phyloP scores from a whole-genome alignment of 257 asterid species.

The Parsonsia alboflavescens region DNA sequence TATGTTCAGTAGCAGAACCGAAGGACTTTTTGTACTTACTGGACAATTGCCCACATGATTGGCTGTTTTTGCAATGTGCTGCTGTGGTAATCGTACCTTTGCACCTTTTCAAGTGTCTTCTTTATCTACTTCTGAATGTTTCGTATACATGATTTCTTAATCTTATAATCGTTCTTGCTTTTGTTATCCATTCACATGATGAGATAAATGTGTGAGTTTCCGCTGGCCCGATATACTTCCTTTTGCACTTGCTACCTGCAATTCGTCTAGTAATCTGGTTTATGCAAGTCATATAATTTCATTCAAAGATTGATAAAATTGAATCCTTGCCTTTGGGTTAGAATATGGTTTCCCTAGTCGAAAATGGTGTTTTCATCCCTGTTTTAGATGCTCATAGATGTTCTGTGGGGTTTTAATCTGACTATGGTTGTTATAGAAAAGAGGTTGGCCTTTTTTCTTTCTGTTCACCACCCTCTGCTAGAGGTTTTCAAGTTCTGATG shows the following conservation, averaged over 20 bases:
- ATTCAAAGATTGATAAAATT: not conserved
- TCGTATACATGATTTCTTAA: not conserved
- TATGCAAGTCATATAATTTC: not conserved
- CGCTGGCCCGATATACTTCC: not conserved
- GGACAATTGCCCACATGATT: slow-evolving; percentile 90
- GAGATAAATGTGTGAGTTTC: not conserved
- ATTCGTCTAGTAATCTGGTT: not conserved
- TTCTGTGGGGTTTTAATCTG: not conserved
- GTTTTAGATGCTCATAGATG: slow-evolving; percentile 8
- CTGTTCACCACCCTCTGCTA: not conserved
- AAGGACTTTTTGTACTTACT: slow-evolving; percentile 62
- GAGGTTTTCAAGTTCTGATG: not conserved
- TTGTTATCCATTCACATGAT: not conserved
- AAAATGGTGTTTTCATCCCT: not conserved
- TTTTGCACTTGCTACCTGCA: not conserved
- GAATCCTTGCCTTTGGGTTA: not conserved
- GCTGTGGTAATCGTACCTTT: slow-evolving; percentile 57
- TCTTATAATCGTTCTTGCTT: not conserved
- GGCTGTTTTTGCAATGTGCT: slow-evolving; percentile 79
- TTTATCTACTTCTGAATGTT: not conserved
- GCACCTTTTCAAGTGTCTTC: not conserved
- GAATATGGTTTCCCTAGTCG: not conserved
- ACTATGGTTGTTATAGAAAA: not conserved
- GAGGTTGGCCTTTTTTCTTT: too few species aligned
- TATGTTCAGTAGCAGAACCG: slow-evolving; percentile 57